Percentiles rank a stretch among this genome's conserved stretches.
These are phyloP conservation scores for Starmera caribaea DNA, from an alignment of 805 yeast genomes.

Conservation along the genomic window DNA sequence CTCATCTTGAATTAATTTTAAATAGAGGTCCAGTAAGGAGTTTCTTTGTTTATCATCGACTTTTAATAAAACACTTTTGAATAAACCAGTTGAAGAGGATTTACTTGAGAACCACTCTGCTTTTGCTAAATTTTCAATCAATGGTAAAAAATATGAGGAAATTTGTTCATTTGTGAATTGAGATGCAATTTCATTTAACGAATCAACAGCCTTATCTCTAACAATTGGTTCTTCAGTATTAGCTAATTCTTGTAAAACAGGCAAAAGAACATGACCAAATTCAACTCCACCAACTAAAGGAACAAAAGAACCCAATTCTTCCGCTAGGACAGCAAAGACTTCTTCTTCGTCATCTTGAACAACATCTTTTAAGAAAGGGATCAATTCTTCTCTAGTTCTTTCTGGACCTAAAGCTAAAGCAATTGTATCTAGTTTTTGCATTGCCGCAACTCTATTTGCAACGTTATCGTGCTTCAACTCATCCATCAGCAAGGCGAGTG, in stretches of 20 bases:
- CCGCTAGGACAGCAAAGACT: conserved; percentile 88
- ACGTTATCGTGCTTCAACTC: conserved; percentile 96
- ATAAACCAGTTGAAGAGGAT: conserved; percentile 87
- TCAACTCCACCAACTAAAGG: conserved; percentile 83
- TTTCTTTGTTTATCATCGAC: conserved; percentile 47
- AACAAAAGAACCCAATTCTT: conserved; percentile 78
- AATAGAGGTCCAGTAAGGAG: conserved; percentile 56
- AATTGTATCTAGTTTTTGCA: conserved; percentile 88
- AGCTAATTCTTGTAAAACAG: conserved; percentile 68
- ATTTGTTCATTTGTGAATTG: conserved; percentile 58
- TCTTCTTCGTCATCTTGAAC: conserved; percentile 98
- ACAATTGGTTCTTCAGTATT: conserved; percentile 95
- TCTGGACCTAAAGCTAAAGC: conserved; percentile 93
- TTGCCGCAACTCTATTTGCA: conserved; percentile 85
- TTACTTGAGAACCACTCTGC: conserved; percentile 94
- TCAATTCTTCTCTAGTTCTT: conserved; percentile 77
- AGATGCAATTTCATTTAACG: conserved; percentile 61
- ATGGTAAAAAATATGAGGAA: conserved; percentile 56
- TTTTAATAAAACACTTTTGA: conserved; percentile 54
- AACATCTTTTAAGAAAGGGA: conserved; percentile 79
- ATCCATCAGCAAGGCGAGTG: conserved; percentile 92
- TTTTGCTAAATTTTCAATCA: conserved; percentile 67
- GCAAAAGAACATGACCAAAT: conserved; percentile 47
- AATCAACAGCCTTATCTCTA: conserved; percentile 86
- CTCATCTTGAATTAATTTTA: conserved; percentile 74